A percentile compares a stretch with the other conserved stretches of the same genome.
Conservation (phyloP, 768 basidiomycete species). For the Psilocybe azurescens region DNA sequence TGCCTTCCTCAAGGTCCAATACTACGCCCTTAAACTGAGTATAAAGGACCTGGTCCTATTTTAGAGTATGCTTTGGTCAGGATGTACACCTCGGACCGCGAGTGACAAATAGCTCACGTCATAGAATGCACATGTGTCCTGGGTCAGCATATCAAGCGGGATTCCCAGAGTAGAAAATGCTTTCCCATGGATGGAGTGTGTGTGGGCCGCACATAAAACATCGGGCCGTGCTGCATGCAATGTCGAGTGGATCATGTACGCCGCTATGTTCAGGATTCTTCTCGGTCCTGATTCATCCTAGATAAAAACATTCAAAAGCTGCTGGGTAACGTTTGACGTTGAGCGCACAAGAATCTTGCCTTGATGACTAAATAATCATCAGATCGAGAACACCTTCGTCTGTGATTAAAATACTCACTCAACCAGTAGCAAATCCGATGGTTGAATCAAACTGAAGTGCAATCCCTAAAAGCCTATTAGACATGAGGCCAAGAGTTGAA, state of each 20-base stretch:
- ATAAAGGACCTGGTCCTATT: conserved; percentile 46
- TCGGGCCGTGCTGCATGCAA: conserved; percentile 55
- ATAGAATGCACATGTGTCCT: conserved; percentile 50
- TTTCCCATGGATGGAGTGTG: conserved; percentile 53
- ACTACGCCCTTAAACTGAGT: conserved; percentile 54
- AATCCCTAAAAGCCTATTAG: conserved; percentile 34
- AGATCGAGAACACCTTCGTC: background rate
- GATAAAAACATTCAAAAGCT: background rate
- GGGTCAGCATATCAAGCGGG: conserved; percentile 46
- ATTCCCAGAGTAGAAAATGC: conserved; percentile 52
- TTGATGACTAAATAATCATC: conserved; percentile 24
- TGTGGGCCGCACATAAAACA: conserved; percentile 51
- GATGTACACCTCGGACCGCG: conserved; percentile 9
- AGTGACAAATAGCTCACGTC: conserved; percentile 26
- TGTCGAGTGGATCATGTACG: conserved; percentile 45
- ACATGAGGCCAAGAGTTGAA: background rate
- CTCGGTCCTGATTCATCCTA: conserved; percentile 35
- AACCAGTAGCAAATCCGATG: conserved; percentile 49
- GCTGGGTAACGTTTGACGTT: background rate
- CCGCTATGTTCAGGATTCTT: conserved; percentile 36
- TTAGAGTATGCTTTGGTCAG: background rate
- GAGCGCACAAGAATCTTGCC: conserved; percentile 31
- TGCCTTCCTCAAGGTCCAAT: conserved; percentile 47
- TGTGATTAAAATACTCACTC: conserved; percentile 33
- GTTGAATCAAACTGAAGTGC: conserved; percentile 51